Evolutionary conservation across 2,329 filamentous ascomycete species (phyloP), one percentile per base, ranked within the genome.

Genomic region (Colletotrichum sp.): DNA sequence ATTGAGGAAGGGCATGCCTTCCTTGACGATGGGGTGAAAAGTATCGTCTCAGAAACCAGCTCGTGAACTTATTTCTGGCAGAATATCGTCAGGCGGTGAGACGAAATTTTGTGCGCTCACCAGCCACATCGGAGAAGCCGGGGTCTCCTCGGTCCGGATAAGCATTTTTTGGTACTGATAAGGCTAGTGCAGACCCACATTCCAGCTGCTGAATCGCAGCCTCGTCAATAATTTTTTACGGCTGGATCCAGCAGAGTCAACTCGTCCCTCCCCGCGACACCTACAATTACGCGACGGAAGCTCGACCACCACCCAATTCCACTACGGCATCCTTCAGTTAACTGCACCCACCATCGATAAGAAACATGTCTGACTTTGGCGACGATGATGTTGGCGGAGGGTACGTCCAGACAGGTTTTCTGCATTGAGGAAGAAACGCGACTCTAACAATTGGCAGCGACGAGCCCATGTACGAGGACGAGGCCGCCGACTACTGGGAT

Each of bases 361-460:
- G 38, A 66, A 86, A 74, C 24, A 95, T 95, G 94, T 95, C 93
- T 85, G 93, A 95, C 86, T 93, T 93, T 86, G 93, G 92, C 80
- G 92, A 93, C 81, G 91, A 93, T 80, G 88, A 87, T 79, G 74
- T 63, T 5, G 75, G 75, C 36, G 75, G 75, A 61, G 75, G 67
- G 72, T 77, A 76, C 21, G 75, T 67, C 52, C 13, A 55, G 24
- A 52, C 65, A 76, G 21, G 36, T 64, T 6, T 6, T 78, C 34
- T 77, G 16, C 43, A 21, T 52, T 52, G 43, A 52, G 16, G 24
- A 8, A 36, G 30, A 34, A 12, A 34, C 34, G 70, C 70, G 64
- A 64, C 64, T 57, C 57, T 75, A 43, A 76, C 71, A 15, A 24
- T 21, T 38, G 7, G 28, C 81, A 94, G 92, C 80, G 93, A 94